Evolutionary conservation across 2,329 filamentous ascomycete genomes (phyloP).

Genomic region (Penicillium janthinellum): DNA sequence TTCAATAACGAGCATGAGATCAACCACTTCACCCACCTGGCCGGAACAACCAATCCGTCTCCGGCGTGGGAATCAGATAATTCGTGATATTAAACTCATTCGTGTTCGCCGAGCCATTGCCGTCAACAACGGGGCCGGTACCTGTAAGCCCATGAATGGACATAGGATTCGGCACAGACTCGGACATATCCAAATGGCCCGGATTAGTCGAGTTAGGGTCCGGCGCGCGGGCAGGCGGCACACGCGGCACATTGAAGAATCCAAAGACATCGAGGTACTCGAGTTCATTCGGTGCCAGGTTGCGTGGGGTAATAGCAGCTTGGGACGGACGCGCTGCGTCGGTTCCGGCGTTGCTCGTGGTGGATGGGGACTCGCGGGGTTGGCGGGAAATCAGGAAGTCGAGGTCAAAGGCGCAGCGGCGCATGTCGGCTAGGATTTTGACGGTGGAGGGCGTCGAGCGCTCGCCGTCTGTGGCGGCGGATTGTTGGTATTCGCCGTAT

Average conservation of each 20-base stretch:
- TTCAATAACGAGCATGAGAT: background rate
- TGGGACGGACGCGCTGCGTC: slow-evolving; percentile 7
- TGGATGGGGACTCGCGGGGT: slow-evolving; percentile 53
- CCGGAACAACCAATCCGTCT: slow-evolving; percentile 50
- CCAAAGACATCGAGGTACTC: slow-evolving; percentile 93
- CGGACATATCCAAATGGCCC: slow-evolving; percentile 28
- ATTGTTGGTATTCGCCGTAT: slow-evolving; percentile 73
- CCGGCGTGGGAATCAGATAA: slow-evolving; percentile 49
- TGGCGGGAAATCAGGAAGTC: slow-evolving; percentile 87
- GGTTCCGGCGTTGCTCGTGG: slow-evolving; percentile 32
- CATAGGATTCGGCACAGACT: slow-evolving; percentile 36
- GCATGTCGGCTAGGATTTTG: slow-evolving; percentile 87
- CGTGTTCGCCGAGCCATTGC: slow-evolving; percentile 21
- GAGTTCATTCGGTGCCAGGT: slow-evolving; percentile 76
- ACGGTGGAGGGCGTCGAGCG: slow-evolving; percentile 79
- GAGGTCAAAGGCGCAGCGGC: slow-evolving; percentile 83
- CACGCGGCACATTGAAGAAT: slow-evolving; percentile 86
- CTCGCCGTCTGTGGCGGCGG: slow-evolving; percentile 62
- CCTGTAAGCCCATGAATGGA: slow-evolving; percentile 40
- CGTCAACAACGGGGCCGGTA: slow-evolving; percentile 24
- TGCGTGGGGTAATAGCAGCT: slow-evolving; percentile 55
- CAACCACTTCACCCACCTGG: slow-evolving; percentile 19
- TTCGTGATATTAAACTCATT: slow-evolving; percentile 51
- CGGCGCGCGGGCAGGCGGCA: slow-evolving; percentile 52
- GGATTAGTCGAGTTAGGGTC: slow-evolving; percentile 28